Evolutionary conservation across 2,329 filamentous ascomycete species (phyloP).

Genomic region (Cladorrhinum sp.): DNA sequence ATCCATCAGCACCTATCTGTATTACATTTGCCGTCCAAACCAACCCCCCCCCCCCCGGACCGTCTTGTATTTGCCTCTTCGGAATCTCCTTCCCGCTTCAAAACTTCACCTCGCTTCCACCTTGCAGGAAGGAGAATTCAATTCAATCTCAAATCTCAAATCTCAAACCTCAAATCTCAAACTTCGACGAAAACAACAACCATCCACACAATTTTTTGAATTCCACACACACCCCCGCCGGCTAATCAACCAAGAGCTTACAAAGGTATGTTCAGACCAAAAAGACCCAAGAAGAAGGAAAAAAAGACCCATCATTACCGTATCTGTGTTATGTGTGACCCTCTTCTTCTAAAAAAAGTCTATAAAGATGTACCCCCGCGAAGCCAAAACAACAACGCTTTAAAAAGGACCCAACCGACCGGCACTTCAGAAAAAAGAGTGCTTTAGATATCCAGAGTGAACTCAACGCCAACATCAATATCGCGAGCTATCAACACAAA

Average conservation of each 20-base stretch:
- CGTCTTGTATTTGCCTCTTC: too few species aligned
- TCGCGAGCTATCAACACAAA: slow-evolving; percentile 66
- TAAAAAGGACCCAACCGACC: neutral
- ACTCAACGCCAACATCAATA: slow-evolving; percentile 95
- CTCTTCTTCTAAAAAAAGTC: neutral
- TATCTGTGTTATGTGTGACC: neutral
- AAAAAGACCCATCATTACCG: neutral
- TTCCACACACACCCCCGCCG: neutral
- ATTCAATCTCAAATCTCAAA: too few species aligned
- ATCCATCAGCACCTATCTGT: too few species aligned
- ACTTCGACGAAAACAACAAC: too few species aligned
- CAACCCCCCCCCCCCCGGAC: too few species aligned
- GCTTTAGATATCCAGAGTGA: slow-evolving; percentile 84
- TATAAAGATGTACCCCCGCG: neutral
- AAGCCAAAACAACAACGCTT: neutral
- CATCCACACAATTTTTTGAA: neutral
- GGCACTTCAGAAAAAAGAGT: neutral
- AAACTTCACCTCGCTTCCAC: too few species aligned
- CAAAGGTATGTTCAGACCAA: neutral
- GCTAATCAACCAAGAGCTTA: neutral
- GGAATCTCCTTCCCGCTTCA: too few species aligned
- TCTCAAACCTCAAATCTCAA: too few species aligned
- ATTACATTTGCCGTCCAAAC: too few species aligned
- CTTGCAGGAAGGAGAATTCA: too few species aligned
- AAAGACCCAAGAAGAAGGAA: neutral